Evolutionary conservation across 2,329 filamentous ascomycete genomes (phyloP).

Genomic region (Diaporthe velutina): DNA sequence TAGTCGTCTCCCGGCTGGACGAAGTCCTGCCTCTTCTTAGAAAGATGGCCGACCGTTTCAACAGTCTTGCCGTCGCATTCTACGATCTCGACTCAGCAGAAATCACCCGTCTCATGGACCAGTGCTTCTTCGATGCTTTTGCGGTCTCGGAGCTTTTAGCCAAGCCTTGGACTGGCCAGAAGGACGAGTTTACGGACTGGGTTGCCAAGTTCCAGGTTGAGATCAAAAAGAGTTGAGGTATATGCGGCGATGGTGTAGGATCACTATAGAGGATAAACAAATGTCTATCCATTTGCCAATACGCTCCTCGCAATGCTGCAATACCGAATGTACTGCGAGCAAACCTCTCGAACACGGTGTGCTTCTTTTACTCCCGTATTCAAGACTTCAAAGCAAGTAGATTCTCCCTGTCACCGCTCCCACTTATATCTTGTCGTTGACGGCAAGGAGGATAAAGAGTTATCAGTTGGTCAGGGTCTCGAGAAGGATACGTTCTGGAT

Average conservation of each 20-base stretch:
- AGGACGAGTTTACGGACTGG: conserved; percentile 86
- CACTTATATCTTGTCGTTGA: neutral
- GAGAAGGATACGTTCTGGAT: neutral
- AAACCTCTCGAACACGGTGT: neutral
- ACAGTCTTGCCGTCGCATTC: conserved; percentile 78
- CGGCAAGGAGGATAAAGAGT: neutral
- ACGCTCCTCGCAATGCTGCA: neutral
- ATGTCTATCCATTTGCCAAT: neutral
- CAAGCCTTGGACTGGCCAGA: conserved; percentile 71
- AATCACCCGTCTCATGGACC: conserved; percentile 70
- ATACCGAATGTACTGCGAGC: neutral
- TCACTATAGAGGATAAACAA: neutral
- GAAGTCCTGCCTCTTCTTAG: conserved; percentile 68
- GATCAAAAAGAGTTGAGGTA: conserved; percentile 58
- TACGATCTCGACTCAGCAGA: conserved; percentile 75
- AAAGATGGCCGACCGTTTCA: conserved; percentile 74
- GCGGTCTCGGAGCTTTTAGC: conserved; percentile 67
- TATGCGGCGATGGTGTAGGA: neutral
- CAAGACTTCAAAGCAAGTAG: neutral
- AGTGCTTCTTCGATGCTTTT: conserved; percentile 72
- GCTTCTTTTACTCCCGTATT: neutral
- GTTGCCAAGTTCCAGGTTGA: conserved; percentile 68
- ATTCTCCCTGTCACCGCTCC: neutral
- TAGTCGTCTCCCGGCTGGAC: conserved; percentile 63
- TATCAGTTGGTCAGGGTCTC: no score